Base-by-base conservation (phyloP, 805 yeast genomes). In the Kluyveromyces lactis region DNA sequence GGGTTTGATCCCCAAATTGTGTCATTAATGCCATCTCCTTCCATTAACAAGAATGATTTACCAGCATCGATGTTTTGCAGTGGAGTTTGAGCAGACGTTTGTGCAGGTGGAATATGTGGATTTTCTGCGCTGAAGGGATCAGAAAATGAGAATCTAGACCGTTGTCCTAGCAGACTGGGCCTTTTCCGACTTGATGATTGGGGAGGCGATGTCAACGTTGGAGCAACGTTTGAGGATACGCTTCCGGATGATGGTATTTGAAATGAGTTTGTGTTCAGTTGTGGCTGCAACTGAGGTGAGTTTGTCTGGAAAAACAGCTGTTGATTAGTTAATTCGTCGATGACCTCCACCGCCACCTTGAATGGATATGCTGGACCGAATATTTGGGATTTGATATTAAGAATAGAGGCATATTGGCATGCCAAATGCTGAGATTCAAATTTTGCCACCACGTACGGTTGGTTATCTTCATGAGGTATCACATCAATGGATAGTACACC, bases 101-200 rank as follows among this genome's bases (percentile, higher is more conserved):
- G 37, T 19, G 28, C 39, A 39, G 24, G 32, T 27, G 19, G 35
- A n/a, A 23, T 39, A 24, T 36, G 40, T 17, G 51, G 42, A 4
- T 51, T 31, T 17, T 63, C 67, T 26, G 49, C 53, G n/a, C 53
- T 59, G 49, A 73, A 72, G 8, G 86, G 85, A 53, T 80, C 86
- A 47, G 79, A 72, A 53, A 81, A 81, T 28, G 81, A 66, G 51
- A 81, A 79, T 48, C 86, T 68, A n/a, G 84, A 77, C 48, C 84
- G 63, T 52, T 76, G 81, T 41, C 68, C 65, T 27, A 76, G 75
- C 35, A 74, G 56, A 13, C 78, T 69, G 37, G 77, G 75, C 50
- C 81, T 67, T 53, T 74, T 73, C 42, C 59, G 67, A 43, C 56
- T 58, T 24, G 53, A 51, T 43, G 50, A 40, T 35, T 49, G 46